Conservation (phyloP, 331 rosid species). For the Malus hybrid region DNA sequence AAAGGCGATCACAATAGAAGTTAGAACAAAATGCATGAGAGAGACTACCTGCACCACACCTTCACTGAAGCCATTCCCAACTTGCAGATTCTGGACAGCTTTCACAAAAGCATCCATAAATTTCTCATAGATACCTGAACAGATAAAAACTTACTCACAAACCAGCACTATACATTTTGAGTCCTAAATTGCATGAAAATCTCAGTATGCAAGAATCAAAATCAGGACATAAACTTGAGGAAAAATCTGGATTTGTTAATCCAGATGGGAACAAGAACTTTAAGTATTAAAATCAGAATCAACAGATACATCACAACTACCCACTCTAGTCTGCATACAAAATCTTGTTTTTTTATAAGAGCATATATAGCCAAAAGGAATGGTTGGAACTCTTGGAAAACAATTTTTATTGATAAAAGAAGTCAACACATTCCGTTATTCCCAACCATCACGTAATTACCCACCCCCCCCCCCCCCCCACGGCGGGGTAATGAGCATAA, state of each 20-base stretch:
- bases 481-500: no score
- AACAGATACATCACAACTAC: neutral
- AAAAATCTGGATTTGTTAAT: neutral
- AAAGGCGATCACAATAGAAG: slow-evolving; percentile 1
- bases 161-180: neutral
- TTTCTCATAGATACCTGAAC: slow-evolving; percentile 77
- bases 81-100: slow-evolving; percentile 76
- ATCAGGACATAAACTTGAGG: neutral
- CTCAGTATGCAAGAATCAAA: neutral
- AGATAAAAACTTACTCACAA: neutral
- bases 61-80: slow-evolving; percentile 90
- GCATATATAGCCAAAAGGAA: neutral
- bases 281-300: neutral
- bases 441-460: neutral
- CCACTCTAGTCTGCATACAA: neutral
- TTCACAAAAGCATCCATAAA: slow-evolving; percentile 59
- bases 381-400: neutral
- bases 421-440: neutral
- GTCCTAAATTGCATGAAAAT: neutral
- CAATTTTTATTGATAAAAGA: neutral
- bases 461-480: neutral
- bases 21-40: neutral
- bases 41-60: slow-evolving; percentile 75
- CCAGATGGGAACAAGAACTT: neutral
- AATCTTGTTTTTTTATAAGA: neutral